Percentiles rank a stretch among this genome's conserved stretches.
These are phyloP conservation scores for Arachnomyces sp. DNA, from an alignment of 2,329 filamentous ascomycete genomes.

Conservation along the genomic window DNA sequence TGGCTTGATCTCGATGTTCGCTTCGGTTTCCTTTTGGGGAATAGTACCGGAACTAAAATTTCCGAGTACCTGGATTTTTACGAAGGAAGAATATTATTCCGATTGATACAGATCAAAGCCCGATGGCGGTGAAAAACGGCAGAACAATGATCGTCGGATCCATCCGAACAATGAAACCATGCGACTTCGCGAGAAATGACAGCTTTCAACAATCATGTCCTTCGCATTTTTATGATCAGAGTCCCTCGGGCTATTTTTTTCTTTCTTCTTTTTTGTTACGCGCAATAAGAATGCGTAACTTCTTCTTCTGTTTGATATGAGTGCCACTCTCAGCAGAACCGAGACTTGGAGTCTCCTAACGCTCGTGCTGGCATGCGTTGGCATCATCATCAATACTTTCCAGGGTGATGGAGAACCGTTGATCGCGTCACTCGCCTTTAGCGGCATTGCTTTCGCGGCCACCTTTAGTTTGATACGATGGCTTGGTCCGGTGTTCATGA, in stretches of 20 bases:
- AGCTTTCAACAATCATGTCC: background rate
- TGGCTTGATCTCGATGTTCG: too few relatives aligned
- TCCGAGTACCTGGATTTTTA: too few relatives aligned
- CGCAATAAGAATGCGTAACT: too few relatives aligned
- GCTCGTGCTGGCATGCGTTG: conserved; percentile 61
- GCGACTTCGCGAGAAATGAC: too few relatives aligned
- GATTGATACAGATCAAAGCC: too few relatives aligned
- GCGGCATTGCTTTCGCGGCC: conserved; percentile 71
- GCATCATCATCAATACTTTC: conserved; percentile 70
- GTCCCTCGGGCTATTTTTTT: background rate
- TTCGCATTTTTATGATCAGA: conserved; percentile 15
- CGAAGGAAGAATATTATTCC: too few relatives aligned
- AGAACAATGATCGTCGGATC: too few relatives aligned
- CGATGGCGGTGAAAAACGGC: too few relatives aligned
- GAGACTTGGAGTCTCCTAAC: conserved; percentile 54
- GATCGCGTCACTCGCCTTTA: conserved; percentile 79
- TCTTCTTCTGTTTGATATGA: conserved; percentile 22
- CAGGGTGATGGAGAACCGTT: conserved; percentile 81
- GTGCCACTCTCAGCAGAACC: conserved; percentile 39
- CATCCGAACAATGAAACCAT: too few relatives aligned
- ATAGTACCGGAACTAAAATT: too few relatives aligned
- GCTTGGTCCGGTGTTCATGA: conserved; percentile 85
- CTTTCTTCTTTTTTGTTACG: conserved; percentile 8
- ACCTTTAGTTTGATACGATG: conserved; percentile 84
- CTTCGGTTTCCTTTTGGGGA: too few relatives aligned